These are phyloP conservation scores for Geotrichum cucujoidarum DNA, from an alignment of 1,139 yeast genomes.

Conservation along the genomic window DNA sequence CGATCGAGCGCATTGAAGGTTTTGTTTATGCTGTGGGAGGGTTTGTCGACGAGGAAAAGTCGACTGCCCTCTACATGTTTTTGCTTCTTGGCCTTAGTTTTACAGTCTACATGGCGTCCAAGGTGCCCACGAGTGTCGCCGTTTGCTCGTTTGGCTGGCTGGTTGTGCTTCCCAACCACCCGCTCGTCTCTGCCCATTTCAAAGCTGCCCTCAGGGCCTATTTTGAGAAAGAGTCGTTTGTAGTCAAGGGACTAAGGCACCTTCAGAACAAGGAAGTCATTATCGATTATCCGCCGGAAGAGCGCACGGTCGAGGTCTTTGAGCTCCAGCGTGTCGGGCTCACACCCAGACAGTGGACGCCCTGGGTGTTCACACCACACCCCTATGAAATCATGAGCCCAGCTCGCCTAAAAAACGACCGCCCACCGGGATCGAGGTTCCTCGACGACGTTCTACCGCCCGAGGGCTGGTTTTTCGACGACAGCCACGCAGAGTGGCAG, in stretches of 20 bases:
- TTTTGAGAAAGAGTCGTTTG: slow-evolving; percentile 24
- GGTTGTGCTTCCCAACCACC: slow-evolving; percentile 31
- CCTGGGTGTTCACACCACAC: slow-evolving; percentile 45
- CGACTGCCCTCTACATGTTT: slow-evolving; percentile 52
- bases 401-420: slow-evolving; percentile 51
- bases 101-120: slow-evolving; percentile 54
- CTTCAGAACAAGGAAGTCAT: slow-evolving; percentile 50
- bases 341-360: slow-evolving; percentile 56
- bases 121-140: slow-evolving; percentile 59
- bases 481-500: slow-evolving; percentile 62
- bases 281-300: slow-evolving; percentile 57
- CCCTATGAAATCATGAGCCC: slow-evolving; percentile 52
- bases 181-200: slow-evolving; percentile 28
- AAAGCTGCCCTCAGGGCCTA: slow-evolving; percentile 25
- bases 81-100: slow-evolving; percentile 43
- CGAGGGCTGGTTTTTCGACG: slow-evolving; percentile 63
- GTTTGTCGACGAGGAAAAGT: slow-evolving; percentile 62
- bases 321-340: slow-evolving; percentile 68
- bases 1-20: slow-evolving; percentile 50
- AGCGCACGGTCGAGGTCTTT: slow-evolving; percentile 58
- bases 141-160: slow-evolving; percentile 54
- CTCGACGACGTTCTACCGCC: slow-evolving; percentile 63
- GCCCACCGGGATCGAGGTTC: slow-evolving; percentile 61
- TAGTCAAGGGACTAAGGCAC: slow-evolving; percentile 31
- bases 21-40: slow-evolving; percentile 63